Evolutionary conservation across 768 basidiomycete genomes (phyloP).

Genomic region (Pleurotus eryngii): DNA sequence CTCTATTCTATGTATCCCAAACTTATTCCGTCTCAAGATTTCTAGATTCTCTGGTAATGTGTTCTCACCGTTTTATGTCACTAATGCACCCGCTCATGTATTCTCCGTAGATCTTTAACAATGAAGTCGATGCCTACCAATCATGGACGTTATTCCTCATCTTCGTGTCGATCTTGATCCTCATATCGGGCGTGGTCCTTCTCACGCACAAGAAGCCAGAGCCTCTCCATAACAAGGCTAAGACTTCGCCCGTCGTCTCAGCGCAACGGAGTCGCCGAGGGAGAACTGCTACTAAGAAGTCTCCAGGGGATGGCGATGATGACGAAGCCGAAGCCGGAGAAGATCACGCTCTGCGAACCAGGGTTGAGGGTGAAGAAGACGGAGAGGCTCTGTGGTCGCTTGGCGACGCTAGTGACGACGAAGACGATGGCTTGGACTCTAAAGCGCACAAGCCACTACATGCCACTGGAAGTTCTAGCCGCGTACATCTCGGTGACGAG

Average conservation of each 20-base stretch:
- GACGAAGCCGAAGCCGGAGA: conserved; percentile 23
- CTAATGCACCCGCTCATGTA: not conserved
- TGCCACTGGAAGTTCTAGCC: conserved; percentile 15
- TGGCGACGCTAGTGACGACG: conserved; percentile 70
- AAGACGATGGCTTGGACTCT: conserved; percentile 45
- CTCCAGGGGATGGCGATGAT: conserved; percentile 12
- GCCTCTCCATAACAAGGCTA: conserved; percentile 30
- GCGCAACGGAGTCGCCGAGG: conserved; percentile 16
- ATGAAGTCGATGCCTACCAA: conserved; percentile 82
- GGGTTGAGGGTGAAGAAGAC: conserved; percentile 34
- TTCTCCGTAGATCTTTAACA: conserved; percentile 61
- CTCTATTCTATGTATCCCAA: not conserved
- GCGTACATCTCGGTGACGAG: conserved; percentile 32
- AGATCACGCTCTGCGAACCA: conserved; percentile 35
- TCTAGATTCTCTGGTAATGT: conserved; percentile 49
- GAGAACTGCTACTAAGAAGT: conserved; percentile 9
- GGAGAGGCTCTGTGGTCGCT: conserved; percentile 61
- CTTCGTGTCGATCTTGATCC: conserved; percentile 79
- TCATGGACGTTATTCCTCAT: conserved; percentile 89
- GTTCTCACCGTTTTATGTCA: not conserved
- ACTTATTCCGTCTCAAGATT: conserved; percentile 35
- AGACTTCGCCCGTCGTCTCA: conserved; percentile 28
- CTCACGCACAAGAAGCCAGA: conserved; percentile 92
- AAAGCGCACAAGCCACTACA: conserved; percentile 31
- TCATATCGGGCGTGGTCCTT: conserved; percentile 90